phyloP scores from a whole-genome alignment of 1,284 basidiomycete genomes.

The Chiua sp. region DNA sequence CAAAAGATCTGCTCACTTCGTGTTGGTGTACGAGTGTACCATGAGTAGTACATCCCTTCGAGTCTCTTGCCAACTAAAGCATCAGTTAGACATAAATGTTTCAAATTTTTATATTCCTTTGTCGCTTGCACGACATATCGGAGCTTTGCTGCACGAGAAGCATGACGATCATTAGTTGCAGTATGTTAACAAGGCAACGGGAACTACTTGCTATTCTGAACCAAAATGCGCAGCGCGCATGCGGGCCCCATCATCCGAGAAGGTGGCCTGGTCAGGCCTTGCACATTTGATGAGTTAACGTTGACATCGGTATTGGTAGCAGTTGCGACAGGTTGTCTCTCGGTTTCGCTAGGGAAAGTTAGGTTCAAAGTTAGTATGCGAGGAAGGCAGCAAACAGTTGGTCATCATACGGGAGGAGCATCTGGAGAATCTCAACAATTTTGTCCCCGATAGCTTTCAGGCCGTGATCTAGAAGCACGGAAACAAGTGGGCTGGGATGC shows the following conservation, averaged over 20 bases:
- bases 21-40: conserved; percentile 24
- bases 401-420: conserved; percentile 20
- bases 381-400: neutral
- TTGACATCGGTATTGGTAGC: too few relatives aligned
- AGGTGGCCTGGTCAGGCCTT: conserved; percentile 12
- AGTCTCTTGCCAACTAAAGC: conserved; percentile 20
- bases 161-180: conserved; percentile 1
- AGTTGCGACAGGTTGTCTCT: neutral
- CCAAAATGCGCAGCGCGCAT: conserved; percentile 27
- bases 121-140: neutral
- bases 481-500: neutral
- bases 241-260: conserved; percentile 30
- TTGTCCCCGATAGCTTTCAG: conserved; percentile 5
- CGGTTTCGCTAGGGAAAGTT: neutral
- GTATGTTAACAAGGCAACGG: neutral
- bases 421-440: conserved; percentile 18
- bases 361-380: too few relatives aligned
- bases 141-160: conserved; percentile 16
- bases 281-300: neutral
- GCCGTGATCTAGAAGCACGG: conserved; percentile 20
- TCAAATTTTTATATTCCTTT: conserved; percentile 20
- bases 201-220: conserved; percentile 14
- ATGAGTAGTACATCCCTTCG: conserved; percentile 11
- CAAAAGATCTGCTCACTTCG: conserved; percentile 8
- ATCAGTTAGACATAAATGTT: conserved; percentile 22